Percentiles rank a stretch among this genome's conserved stretches.
Conservation (phyloP, 1,284 basidiomycete genomes). For the Ustilago shanxiensis region DNA sequence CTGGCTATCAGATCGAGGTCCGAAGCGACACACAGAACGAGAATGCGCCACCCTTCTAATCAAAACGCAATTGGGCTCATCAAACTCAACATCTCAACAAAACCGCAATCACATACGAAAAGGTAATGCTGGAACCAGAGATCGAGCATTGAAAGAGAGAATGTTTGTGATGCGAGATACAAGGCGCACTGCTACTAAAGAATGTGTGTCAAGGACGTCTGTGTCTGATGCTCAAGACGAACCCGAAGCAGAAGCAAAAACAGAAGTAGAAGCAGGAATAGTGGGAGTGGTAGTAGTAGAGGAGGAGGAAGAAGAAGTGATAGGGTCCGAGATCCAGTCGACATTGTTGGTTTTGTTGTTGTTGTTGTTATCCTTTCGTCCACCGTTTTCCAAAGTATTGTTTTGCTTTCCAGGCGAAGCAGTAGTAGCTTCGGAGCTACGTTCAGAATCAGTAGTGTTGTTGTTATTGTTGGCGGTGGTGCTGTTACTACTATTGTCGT, state of each 20-base stretch:
- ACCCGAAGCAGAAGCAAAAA: neutral
- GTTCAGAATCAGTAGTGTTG: neutral
- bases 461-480: neutral
- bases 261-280: neutral
- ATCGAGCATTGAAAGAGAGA: too few species aligned
- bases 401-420: slow-evolving; percentile 18
- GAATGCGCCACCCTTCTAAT: too few species aligned
- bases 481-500: neutral
- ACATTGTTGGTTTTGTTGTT: neutral
- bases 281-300: neutral
- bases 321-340: slow-evolving; percentile 29
- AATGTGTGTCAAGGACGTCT: neutral
- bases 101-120: too few species aligned
- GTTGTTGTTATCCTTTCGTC: slow-evolving; percentile 28
- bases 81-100: too few species aligned
- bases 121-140: too few species aligned
- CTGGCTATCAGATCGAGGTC: too few species aligned
- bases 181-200: neutral
- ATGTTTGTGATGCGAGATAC: neutral
- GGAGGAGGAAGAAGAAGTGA: slow-evolving; percentile 5
- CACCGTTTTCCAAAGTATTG: slow-evolving; percentile 22
- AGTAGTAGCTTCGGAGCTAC: neutral
- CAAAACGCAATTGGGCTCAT: too few species aligned
- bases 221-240: neutral
- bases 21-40: too few species aligned